Percentiles rank a stretch among this genome's conserved stretches.
Conservation (phyloP, 164 flowering plant genomes). For the grape (Vitis vinifera) region DNA sequence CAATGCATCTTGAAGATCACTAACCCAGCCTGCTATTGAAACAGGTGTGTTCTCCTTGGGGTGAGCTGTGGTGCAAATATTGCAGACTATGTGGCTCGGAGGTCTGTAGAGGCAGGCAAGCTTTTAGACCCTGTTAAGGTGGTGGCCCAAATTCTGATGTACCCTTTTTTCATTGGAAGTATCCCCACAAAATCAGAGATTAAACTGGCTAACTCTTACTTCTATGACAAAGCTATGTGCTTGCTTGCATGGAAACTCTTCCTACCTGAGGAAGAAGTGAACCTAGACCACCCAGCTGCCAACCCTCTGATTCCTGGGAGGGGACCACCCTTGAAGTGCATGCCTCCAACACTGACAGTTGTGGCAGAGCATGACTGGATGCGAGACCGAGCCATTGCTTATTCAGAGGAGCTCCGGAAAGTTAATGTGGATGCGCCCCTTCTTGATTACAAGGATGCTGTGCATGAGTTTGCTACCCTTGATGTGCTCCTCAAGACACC, state of each 20-base stretch:
- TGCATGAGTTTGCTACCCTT: slow-evolving; percentile 72
- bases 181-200: slow-evolving; percentile 73
- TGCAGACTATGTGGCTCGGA: slow-evolving; percentile 65
- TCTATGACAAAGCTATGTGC: slow-evolving; percentile 75
- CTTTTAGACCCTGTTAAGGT: slow-evolving; percentile 73
- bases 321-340: slow-evolving; percentile 61
- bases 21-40: neutral
- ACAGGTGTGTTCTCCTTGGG: slow-evolving; percentile 83
- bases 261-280: slow-evolving; percentile 61
- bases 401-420: slow-evolving; percentile 69
- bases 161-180: slow-evolving; percentile 70
- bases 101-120: slow-evolving; percentile 60
- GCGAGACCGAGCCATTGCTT: slow-evolving; percentile 81
- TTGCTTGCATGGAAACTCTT: slow-evolving; percentile 70
- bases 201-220: slow-evolving; percentile 68
- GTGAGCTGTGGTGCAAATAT: slow-evolving; percentile 82
- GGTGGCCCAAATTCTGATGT: slow-evolving; percentile 75
- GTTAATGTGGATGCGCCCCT: slow-evolving; percentile 80
- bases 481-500: slow-evolving; percentile 71
- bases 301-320: slow-evolving; percentile 57
- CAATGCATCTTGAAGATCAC: too few species aligned
- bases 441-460: slow-evolving; percentile 73
- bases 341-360: slow-evolving; percentile 74
- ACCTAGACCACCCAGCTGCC: slow-evolving; percentile 71
- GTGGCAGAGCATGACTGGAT: slow-evolving; percentile 83